phyloP scores from a whole-genome alignment of 768 basidiomycete species.

The Serendipita sp. region DNA sequence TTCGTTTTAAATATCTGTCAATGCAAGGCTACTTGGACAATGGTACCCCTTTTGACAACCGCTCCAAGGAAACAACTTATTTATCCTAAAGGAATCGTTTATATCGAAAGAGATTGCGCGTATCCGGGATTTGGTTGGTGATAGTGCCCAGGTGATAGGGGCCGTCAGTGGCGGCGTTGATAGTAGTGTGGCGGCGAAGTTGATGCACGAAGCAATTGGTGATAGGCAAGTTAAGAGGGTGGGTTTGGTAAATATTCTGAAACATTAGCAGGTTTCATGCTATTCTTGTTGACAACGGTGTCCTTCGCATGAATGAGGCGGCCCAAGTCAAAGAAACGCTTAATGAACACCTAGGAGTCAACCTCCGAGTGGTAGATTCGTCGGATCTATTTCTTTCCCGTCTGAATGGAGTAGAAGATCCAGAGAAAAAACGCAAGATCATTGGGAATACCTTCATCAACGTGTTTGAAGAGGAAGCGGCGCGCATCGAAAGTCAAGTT shows the following conservation, averaged over 20 bases:
- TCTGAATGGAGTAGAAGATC: constrained; percentile 85
- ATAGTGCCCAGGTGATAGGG: constrained; percentile 89
- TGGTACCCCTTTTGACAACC: constrained; percentile 38
- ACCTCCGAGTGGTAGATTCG: constrained; percentile 88
- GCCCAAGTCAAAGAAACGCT: constrained; percentile 86
- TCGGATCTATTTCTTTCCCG: constrained; percentile 82
- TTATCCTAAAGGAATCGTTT: constrained; percentile 68
- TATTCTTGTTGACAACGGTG: constrained; percentile 99
- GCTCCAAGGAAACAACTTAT: background rate
- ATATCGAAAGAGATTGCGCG: constrained; percentile 91
- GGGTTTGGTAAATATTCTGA: background rate
- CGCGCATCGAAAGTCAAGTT: constrained; percentile 68
- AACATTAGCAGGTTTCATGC: constrained; percentile 70
- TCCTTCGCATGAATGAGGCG: constrained; percentile 81
- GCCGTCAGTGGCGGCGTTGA: constrained; percentile 97
- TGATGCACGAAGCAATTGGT: constrained; percentile 99
- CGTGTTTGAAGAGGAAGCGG: constrained; percentile 88
- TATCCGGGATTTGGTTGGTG: constrained; percentile 87
- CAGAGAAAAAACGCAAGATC: constrained; percentile 92
- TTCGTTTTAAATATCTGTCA: constrained; percentile 77
- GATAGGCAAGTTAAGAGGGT: constrained; percentile 44
- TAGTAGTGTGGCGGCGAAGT: constrained; percentile 92
- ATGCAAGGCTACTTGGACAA: constrained; percentile 77
- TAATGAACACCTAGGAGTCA: constrained; percentile 83
- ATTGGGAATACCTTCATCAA: constrained; percentile 99